A percentile compares a stretch with the other conserved stretches of the same genome.
Evolutionary conservation across 1,284 basidiomycete genomes (phyloP).

Genomic region (Xerocomus nothofagi): DNA sequence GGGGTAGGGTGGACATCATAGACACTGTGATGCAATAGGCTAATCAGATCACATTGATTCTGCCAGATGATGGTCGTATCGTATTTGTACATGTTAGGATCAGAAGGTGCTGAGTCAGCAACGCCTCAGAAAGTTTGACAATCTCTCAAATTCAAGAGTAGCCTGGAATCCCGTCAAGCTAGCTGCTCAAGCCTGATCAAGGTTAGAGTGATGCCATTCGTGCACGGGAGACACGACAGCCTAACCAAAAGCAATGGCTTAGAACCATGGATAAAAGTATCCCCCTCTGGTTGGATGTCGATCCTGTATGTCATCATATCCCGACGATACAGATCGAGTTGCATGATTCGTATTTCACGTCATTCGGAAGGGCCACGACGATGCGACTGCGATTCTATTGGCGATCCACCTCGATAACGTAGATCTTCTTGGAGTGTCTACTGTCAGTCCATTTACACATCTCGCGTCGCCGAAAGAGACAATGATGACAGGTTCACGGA

Average conservation of each 20-base stretch:
- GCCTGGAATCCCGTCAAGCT: neutral
- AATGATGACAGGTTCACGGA: slow-evolving; percentile 62
- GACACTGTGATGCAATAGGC: neutral
- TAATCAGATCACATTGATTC: neutral
- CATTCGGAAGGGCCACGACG: slow-evolving; percentile 88
- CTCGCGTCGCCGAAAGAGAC: neutral
- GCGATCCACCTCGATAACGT: slow-evolving; percentile 65
- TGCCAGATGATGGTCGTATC: neutral
- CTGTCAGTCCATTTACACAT: slow-evolving; percentile 45
- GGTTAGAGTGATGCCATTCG: neutral
- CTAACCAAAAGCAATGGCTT: neutral
- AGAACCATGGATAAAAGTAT: neutral
- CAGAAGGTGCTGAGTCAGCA: slow-evolving; percentile 14
- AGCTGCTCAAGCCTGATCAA: neutral
- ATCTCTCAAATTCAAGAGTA: neutral
- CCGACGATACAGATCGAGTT: neutral
- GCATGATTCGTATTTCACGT: slow-evolving; percentile 1
- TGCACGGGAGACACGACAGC: neutral
- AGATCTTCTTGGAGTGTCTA: slow-evolving; percentile 75
- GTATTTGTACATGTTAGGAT: slow-evolving; percentile 29
- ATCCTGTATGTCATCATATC: slow-evolving; percentile 43
- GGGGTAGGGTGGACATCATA: slow-evolving; percentile 26
- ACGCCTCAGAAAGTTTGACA: neutral
- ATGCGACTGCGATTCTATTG: slow-evolving; percentile 77
- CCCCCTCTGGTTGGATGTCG: slow-evolving; percentile 55